phyloP scores from a whole-genome alignment of 306 rosid genomes.

The Inga oerstediana region DNA sequence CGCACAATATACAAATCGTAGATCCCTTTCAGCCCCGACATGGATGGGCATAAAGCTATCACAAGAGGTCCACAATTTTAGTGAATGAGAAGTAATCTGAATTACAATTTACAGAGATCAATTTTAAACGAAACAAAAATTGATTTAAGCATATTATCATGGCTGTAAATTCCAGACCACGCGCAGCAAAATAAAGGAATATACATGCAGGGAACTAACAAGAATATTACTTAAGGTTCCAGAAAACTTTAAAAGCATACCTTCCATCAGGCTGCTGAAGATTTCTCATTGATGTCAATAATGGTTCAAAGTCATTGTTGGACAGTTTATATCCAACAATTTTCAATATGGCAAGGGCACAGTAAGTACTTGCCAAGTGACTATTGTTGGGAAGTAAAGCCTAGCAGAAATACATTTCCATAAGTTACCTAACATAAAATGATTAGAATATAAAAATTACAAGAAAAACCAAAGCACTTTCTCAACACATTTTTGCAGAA shows the following conservation, averaged over 20 bases:
- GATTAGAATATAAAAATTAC: neutral
- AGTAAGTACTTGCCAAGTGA: conserved; percentile 92
- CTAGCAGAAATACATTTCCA: conserved; percentile 40
- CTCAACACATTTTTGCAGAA: neutral
- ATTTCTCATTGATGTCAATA: conserved; percentile 72
- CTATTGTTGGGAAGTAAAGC: conserved; percentile 58
- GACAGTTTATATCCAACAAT: conserved; percentile 73
- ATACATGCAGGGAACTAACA: neutral
- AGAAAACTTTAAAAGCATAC: conserved; percentile 46
- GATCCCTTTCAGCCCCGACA: conserved; percentile 87
- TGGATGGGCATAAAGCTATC: conserved; percentile 87
- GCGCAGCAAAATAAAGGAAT: conserved; percentile 7
- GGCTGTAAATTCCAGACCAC: conserved; percentile 9
- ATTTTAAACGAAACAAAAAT: neutral
- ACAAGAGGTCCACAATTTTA: conserved; percentile 21
- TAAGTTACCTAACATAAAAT: neutral
- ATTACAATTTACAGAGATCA: conserved; percentile 11
- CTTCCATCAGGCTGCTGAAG: conserved; percentile 99
- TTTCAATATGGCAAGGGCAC: conserved; percentile 80
- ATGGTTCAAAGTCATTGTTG: conserved; percentile 49
- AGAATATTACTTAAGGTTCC: neutral
- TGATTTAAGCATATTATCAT: conserved; percentile 9
- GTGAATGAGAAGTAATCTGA: conserved; percentile 27
- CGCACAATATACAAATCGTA: conserved; percentile 89
- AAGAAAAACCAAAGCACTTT: neutral